Evolutionary conservation across 208 protist genomes (phyloP), one percentile per base, ranked within the genome.

Genomic region (Leptomonas seymouri): DNA sequence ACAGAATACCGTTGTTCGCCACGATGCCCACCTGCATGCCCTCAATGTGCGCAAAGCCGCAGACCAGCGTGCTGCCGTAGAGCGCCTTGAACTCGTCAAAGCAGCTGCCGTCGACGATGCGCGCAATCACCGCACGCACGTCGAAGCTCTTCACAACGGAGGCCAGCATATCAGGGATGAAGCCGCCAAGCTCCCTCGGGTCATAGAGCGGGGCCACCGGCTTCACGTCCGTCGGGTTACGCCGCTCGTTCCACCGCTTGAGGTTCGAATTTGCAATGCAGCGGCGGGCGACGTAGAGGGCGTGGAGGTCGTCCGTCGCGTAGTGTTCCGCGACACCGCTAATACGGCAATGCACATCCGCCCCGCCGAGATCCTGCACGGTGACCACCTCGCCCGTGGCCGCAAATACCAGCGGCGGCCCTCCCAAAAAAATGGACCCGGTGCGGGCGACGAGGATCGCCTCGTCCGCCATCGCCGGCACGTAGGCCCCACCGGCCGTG

Each of bases 1-100:
- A 98, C 18, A 98, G 74, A 45, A 99, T 93, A 78, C 98, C 98
- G 72, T 99, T 98, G 81, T 99, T 99, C 8, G 97, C 95, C 45
- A 99, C 65, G 72, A 99, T 98, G 75, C 97, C 98, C n/a, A 99
- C 92, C 34, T 80, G 87, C 58, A 93, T 84, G 30, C 98, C 98
- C 45, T 98, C 74, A n/a, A 99, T 76, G 12, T 78, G 75, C 11
- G 90, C 93, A 74, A 98, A 99, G 51, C 96, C 94, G 76, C 86
- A 97, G 16, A 98, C 94, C 5, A 98, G 75, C 4, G 94, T 98
- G 1, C 75, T 75, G 34, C 97, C 97, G 66, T 98, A 99, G 2
- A 94, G 73, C 39, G 78, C 53, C 82, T 98, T 98, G 74, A 98
- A 99, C 76, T 99, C 97, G 71, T 95, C 88, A 72, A 99, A 98